phyloP scores from a whole-genome alignment of 805 yeast genomes.

The Candida qinlingensis region DNA sequence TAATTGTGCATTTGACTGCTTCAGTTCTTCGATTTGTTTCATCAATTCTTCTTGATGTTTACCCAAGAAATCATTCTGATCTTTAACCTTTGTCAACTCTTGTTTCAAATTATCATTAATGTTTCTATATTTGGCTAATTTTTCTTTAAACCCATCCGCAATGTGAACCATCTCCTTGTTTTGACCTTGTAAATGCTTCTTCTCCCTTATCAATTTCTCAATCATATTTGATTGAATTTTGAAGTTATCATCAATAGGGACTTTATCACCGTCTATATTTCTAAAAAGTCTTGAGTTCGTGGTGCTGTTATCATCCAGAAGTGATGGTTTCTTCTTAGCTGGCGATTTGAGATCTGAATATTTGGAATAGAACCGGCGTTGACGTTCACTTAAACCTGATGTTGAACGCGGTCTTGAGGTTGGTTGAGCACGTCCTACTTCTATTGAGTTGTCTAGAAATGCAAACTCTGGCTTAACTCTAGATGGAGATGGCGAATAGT shows the following conservation, averaged over 20 bases:
- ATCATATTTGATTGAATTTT: slow-evolving; percentile 32
- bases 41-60: slow-evolving; percentile 7
- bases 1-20: slow-evolving; percentile 21
- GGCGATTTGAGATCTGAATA: slow-evolving; percentile 22
- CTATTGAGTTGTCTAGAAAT: slow-evolving; percentile 22
- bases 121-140: slow-evolving; percentile 31
- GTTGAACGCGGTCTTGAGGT: slow-evolving; percentile 7
- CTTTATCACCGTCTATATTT: slow-evolving; percentile 8
- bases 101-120: slow-evolving; percentile 23
- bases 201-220: slow-evolving; percentile 32
- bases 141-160: slow-evolving; percentile 29
- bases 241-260: slow-evolving; percentile 28
- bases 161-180: slow-evolving; percentile 27
- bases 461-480: slow-evolving; percentile 19
- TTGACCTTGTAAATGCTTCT: slow-evolving; percentile 30
- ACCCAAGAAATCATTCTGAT: slow-evolving; percentile 10
- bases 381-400: slow-evolving; percentile 10
- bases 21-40: slow-evolving; percentile 11
- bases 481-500: slow-evolving; percentile 24
- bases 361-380: slow-evolving; percentile 17
- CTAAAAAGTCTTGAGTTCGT: slow-evolving; percentile 19
- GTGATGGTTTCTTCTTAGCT: background rate
- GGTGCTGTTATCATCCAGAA: slow-evolving; percentile 10
- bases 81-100: slow-evolving; percentile 9
- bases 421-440: slow-evolving; percentile 15